Evolutionary conservation across 768 basidiomycete species (phyloP).

Genomic region (Mycena alexandri): DNA sequence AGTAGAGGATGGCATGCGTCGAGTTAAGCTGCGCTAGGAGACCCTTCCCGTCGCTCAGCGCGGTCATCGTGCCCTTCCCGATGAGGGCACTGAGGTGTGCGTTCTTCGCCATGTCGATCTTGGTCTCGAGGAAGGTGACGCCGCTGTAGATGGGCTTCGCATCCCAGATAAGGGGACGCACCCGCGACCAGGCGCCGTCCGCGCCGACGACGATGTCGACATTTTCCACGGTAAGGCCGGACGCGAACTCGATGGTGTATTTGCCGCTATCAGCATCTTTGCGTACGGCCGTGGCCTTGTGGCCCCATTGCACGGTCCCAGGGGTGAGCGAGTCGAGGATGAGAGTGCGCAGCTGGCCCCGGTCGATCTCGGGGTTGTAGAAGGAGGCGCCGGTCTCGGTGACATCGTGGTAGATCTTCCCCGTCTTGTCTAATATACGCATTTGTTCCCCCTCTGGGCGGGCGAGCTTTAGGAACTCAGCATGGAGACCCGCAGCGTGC

Average conservation of each 20-base stretch:
- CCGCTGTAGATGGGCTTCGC: conserved; percentile 46
- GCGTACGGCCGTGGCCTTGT: conserved; percentile 23
- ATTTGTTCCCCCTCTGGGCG: conserved; percentile 30
- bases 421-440: conserved; percentile 11
- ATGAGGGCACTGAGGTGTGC: conserved; percentile 38
- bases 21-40: conserved; percentile 50
- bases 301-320: conserved; percentile 28
- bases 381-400: neutral
- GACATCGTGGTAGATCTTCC: no score
- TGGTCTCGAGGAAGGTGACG: conserved; percentile 32
- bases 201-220: conserved; percentile 25
- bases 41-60: conserved; percentile 41
- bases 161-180: conserved; percentile 46
- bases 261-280: conserved; percentile 1
- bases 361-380: conserved; percentile 36
- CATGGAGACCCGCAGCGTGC: conserved; percentile 31
- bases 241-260: conserved; percentile 39
- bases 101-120: conserved; percentile 26
- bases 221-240: conserved; percentile 21
- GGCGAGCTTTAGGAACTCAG: conserved; percentile 34
- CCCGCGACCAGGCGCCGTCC: conserved; percentile 43
- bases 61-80: conserved; percentile 42
- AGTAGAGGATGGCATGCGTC: conserved; percentile 44
- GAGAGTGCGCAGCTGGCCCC: conserved; percentile 36
- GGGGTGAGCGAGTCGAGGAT: conserved; percentile 40